Percentiles rank a stretch among this genome's conserved stretches.
Evolutionary conservation across 805 yeast genomes (phyloP).

Genomic region (Yarrowia phangngaensis): DNA sequence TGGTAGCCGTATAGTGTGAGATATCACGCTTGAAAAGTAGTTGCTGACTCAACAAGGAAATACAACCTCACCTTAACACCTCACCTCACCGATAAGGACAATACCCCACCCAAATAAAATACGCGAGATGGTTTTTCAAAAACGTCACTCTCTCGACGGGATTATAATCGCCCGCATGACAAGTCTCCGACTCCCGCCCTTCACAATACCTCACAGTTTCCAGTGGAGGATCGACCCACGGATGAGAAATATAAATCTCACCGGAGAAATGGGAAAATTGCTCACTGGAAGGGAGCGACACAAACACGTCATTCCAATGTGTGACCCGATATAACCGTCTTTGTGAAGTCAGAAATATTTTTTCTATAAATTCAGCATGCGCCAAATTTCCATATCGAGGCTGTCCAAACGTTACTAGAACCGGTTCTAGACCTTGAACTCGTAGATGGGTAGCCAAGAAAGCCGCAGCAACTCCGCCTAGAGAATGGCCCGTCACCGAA

Average conservation of each 20-base stretch:
- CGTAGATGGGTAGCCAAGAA: slow-evolving; percentile 5
- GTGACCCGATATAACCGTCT: slow-evolving; percentile 10
- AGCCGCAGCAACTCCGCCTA: slow-evolving; percentile 18
- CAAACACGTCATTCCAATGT: slow-evolving; percentile 22
- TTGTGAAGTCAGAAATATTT: too few species aligned
- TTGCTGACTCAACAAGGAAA: too few species aligned
- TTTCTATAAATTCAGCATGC: slow-evolving; percentile 45
- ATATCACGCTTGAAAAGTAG: too few species aligned
- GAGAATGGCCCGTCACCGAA: slow-evolving; percentile 11
- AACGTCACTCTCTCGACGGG: slow-evolving; percentile 16
- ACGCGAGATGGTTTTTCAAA: slow-evolving; percentile 20
- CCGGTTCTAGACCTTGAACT: slow-evolving; percentile 7
- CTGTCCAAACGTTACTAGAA: slow-evolving; percentile 29
- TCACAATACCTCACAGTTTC: slow-evolving; percentile 9
- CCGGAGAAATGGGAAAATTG: slow-evolving; percentile 17
- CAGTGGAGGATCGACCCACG: slow-evolving; percentile 1
- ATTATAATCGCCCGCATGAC: slow-evolving; percentile 18
- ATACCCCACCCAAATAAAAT: slow-evolving; percentile 15
- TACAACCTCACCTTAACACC: too few species aligned
- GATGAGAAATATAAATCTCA: slow-evolving; percentile 19
- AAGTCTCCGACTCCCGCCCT: slow-evolving; percentile 13
- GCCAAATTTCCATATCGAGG: slow-evolving; percentile 36
- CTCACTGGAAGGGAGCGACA: background rate
- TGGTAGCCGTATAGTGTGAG: too few species aligned
- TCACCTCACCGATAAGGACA: slow-evolving; percentile 26